Conservation (phyloP, 768 basidiomycete genomes). For the Hebeloma cylindrosporum region DNA sequence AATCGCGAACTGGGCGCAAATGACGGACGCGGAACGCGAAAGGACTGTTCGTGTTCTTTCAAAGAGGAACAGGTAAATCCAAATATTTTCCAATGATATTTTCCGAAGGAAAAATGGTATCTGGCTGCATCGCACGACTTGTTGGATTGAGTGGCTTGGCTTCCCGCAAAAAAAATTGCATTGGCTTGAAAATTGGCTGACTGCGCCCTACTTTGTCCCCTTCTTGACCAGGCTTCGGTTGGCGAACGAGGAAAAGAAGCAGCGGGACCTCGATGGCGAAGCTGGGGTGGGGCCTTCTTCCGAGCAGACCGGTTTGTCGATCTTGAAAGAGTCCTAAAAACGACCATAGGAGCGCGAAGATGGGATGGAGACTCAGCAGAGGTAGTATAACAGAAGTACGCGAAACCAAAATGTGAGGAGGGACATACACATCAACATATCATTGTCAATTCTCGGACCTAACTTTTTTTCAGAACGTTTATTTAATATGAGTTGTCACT, state of each 20-base stretch:
- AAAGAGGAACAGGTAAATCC: conserved; percentile 48
- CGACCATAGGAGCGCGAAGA: no score
- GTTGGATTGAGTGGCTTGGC: background rate
- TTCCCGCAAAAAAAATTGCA: background rate
- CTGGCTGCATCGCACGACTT: conserved; percentile 2
- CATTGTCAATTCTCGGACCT: no score
- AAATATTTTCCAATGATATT: background rate
- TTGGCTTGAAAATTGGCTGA: background rate
- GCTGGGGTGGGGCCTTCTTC: background rate
- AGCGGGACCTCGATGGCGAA: conserved; percentile 16
- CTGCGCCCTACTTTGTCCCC: background rate
- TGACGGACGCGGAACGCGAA: conserved; percentile 58
- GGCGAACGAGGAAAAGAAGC: conserved; percentile 31
- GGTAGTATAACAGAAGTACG: no score
- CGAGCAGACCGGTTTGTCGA: conserved; percentile 8
- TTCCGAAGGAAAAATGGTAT: background rate
- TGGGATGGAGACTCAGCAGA: no score
- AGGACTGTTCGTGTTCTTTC: conserved; percentile 54
- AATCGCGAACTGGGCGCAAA: conserved; percentile 62
- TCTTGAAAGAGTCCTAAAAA: conserved; percentile 30
- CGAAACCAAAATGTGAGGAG: no score
- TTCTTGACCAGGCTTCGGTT: conserved; percentile 27
- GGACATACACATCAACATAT: no score
- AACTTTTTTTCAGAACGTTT: no score
- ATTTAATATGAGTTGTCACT: no score